These are phyloP conservation scores for Capsella bursapastoris DNA, from an alignment of 345 rosid species.

Conservation along the genomic window DNA sequence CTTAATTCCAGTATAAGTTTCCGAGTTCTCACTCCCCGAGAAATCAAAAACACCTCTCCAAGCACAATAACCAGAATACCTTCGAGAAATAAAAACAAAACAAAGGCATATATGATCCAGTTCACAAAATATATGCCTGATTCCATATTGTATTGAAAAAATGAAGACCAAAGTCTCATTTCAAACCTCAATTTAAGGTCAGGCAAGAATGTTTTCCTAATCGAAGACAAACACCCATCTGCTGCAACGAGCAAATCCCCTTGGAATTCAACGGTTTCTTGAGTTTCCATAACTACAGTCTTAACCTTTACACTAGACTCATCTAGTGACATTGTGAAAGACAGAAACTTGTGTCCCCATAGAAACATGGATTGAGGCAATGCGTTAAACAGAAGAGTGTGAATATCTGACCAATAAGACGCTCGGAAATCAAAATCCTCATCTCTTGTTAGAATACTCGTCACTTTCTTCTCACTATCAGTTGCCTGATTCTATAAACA, in stretches of 20 bases:
- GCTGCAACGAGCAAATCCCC: constrained; percentile 83
- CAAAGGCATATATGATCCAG: constrained; percentile 2
- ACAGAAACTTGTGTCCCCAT: constrained; percentile 68
- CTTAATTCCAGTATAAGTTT: constrained; percentile 51
- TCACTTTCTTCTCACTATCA: constrained; percentile 49
- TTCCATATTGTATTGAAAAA: too few species aligned
- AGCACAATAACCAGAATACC: constrained; percentile 86
- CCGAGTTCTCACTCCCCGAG: constrained; percentile 57
- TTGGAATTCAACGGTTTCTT: constrained; percentile 52
- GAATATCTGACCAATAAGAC: constrained; percentile 84
- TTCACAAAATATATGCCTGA: background rate
- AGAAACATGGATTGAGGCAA: constrained; percentile 57
- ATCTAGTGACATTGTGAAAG: constrained; percentile 58
- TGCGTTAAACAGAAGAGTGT: constrained; percentile 53
- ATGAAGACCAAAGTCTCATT: constrained; percentile 3
- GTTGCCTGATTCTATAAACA: constrained; percentile 57
- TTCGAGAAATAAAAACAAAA: constrained; percentile 19
- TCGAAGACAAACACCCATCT: constrained; percentile 74
- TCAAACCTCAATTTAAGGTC: constrained; percentile 68
- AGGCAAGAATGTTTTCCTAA: constrained; percentile 66
- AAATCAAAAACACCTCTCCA: constrained; percentile 86
- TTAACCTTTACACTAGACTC: constrained; percentile 52
- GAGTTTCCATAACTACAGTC: constrained; percentile 53
- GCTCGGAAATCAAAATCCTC: constrained; percentile 74
- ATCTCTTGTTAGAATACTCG: constrained; percentile 58